These are phyloP conservation scores for Clitocybe nebularis DNA, from an alignment of 1,284 basidiomycete genomes.

Conservation along the genomic window DNA sequence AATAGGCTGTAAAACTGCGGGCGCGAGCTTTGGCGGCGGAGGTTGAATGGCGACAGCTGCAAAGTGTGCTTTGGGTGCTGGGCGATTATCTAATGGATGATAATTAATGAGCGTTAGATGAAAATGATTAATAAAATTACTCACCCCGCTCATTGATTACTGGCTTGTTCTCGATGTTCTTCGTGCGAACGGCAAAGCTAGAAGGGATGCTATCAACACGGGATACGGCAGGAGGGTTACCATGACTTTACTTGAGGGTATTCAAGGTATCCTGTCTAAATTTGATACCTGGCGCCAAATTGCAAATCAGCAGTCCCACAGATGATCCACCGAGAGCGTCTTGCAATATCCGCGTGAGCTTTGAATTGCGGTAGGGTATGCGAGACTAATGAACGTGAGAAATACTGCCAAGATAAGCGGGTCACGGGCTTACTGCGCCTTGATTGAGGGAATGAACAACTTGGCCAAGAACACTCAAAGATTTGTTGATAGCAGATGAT, in stretches of 20 bases:
- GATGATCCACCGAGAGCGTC: slow-evolving; percentile 79
- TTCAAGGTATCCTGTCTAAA: slow-evolving; percentile 82
- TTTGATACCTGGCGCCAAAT: slow-evolving; percentile 74
- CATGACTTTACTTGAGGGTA: slow-evolving; percentile 68
- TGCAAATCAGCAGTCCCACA: slow-evolving; percentile 76
- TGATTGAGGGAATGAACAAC: slow-evolving; percentile 81
- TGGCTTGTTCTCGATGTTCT: slow-evolving; percentile 77
- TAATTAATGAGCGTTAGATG: slow-evolving; percentile 12
- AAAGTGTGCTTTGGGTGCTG: slow-evolving; percentile 53
- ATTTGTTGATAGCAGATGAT: slow-evolving; percentile 83
- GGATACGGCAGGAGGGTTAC: background rate
- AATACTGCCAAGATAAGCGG: background rate
- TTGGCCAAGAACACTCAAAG: slow-evolving; percentile 75
- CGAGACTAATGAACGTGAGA: slow-evolving; percentile 43
- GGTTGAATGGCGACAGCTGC: slow-evolving; percentile 48
- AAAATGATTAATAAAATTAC: slow-evolving; percentile 20
- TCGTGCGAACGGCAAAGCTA: slow-evolving; percentile 76
- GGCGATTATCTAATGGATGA: slow-evolving; percentile 44
- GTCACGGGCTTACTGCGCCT: slow-evolving; percentile 48
- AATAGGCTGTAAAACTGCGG: slow-evolving; percentile 33
- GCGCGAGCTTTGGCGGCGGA: slow-evolving; percentile 42
- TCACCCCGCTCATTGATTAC: slow-evolving; percentile 69
- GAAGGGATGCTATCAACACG: slow-evolving; percentile 2
- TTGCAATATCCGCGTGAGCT: slow-evolving; percentile 79
- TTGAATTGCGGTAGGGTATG: slow-evolving; percentile 82